phyloP scores from a whole-genome alignment of 768 basidiomycete genomes.

The Krasilnikovozyma curviuscula region DNA sequence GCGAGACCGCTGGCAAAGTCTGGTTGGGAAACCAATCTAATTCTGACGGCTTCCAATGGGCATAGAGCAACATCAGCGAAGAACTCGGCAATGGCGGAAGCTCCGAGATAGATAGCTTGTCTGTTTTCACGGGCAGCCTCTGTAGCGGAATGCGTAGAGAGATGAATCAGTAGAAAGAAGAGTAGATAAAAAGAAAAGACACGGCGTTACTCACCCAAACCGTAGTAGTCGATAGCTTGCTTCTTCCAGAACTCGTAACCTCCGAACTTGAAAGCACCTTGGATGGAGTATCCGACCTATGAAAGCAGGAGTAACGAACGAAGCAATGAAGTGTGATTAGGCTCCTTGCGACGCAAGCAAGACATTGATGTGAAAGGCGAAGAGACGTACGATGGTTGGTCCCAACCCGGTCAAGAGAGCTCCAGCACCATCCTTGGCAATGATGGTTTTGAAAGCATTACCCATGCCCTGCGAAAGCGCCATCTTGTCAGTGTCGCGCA shows the following conservation, averaged over 20 bases:
- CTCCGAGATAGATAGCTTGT: constrained; percentile 75
- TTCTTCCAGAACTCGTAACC: constrained; percentile 94
- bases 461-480: constrained; percentile 32
- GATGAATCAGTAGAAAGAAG: too few relatives aligned
- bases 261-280: constrained; percentile 97
- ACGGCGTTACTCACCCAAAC: constrained; percentile 44
- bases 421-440: constrained; percentile 58
- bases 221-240: constrained; percentile 67
- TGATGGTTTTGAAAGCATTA: constrained; percentile 42
- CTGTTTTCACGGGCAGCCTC: constrained; percentile 14
- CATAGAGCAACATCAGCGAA: constrained; percentile 93
- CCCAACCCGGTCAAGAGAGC: constrained; percentile 91
- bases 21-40: constrained; percentile 30
- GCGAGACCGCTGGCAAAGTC: constrained; percentile 29
- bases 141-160: too few relatives aligned
- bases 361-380: neutral
- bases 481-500: constrained; percentile 24
- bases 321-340: neutral
- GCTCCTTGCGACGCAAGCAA: neutral
- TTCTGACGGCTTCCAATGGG: constrained; percentile 28
- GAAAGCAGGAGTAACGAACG: too few relatives aligned
- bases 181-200: too few relatives aligned
- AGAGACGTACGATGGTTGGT: constrained; percentile 83
- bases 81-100: constrained; percentile 84
- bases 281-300: constrained; percentile 34